Base-by-base conservation (phyloP, 2,329 filamentous ascomycete genomes). In the Xylariaceae sp. region DNA sequence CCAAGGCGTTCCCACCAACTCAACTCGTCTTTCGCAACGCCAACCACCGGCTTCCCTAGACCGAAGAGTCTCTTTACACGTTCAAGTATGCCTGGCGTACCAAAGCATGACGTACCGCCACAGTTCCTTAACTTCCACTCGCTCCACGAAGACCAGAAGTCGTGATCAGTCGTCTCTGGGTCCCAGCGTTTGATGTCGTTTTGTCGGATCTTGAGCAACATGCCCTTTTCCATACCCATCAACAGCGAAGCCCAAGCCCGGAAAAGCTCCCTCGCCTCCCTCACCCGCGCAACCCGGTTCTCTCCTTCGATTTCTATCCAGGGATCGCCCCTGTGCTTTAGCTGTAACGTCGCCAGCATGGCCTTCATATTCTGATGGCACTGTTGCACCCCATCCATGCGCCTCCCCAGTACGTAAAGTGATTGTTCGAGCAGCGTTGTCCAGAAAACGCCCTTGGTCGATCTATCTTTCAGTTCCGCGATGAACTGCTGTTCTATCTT, bases 41-140 rank as follows among this genome's bases (percentile, higher is more conserved):
- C 19, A 0, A 61, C 64, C 6, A 54, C 8, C 2, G 56, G 52
- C n/a, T 50, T 53, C 1, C 30, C 29, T 27, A 1, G 2, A 11
- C n/a, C 9, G 5, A 53, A 31, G 5, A 27, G 1, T 4, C 6
- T 34, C 39, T 30, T 39, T 4, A 59, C 2, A 30, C n/a, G 34
- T 11, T 30, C 19, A 4, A 29, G 1, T 9, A 3, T 3, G 4
- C 39, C 27, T 9, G 40, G 27, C 8, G 7, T 34, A 26, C 53
- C 51, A 44, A 56, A 66, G 50, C 64, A 65, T 29, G 56, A 57
- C 26, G 64, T 64, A 7, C 43, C 56, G 30, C 62, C 62, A 46
- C 63, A 66, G 48, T 65, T 65, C 9, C 59, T 47, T 1, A 7
- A 1, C 54, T 64, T 65, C 64, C 64, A 65, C 35, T n/a, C 32